Evolutionary conservation across 2,329 filamentous ascomycete genomes (phyloP), one percentile per base, ranked within the genome.

Genomic region (Neopestalotiopsis rosae): DNA sequence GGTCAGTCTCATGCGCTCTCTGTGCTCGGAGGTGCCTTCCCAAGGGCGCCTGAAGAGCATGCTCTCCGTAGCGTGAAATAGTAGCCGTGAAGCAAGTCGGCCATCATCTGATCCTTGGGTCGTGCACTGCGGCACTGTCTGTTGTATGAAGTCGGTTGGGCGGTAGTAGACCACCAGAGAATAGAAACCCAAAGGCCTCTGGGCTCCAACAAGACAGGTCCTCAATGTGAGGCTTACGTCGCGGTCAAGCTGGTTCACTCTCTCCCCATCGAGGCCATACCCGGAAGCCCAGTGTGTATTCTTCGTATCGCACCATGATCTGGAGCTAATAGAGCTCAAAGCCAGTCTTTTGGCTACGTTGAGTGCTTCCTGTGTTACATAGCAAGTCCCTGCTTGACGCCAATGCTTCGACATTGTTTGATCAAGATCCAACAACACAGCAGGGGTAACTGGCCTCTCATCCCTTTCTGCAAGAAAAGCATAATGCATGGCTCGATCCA

Each of bases 401-500:
- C 56, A 58, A 58, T 58, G 56, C 7, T 24, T 24, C 24, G 56
- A 24, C 56, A 58, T 58, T 20, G 56, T 30, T 5, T 17, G 14
- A 20, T 58, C 56, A 12, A 58, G 56, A 9, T 58, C 56, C 20
- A 10, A 9, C 6, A 58, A 30, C 24, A 30, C 13, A 12, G 20
- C 13, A 2, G 56, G 56, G 5, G 28, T 20, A 20, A 58, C 56
- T 24, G 56, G 56, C 4, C 20, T 58, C 20, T 13, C 4, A 9
- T 40, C 65, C n/a, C 30, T 14, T 28, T 67, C 65, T 3, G 65
- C 65, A 9, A 67, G 30, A 20, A 17, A 40, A 40, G 65, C 65
- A 40, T 67, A 67, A 38, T 38, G 28, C 20, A 67, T 52, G 24
- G 65, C 65, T 20, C 40, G 17, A 32, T 67, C 30, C 65, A 67